phyloP scores from a whole-genome alignment of 495 filamentous ascomycete species.

The Penicillium bovifimosum region DNA sequence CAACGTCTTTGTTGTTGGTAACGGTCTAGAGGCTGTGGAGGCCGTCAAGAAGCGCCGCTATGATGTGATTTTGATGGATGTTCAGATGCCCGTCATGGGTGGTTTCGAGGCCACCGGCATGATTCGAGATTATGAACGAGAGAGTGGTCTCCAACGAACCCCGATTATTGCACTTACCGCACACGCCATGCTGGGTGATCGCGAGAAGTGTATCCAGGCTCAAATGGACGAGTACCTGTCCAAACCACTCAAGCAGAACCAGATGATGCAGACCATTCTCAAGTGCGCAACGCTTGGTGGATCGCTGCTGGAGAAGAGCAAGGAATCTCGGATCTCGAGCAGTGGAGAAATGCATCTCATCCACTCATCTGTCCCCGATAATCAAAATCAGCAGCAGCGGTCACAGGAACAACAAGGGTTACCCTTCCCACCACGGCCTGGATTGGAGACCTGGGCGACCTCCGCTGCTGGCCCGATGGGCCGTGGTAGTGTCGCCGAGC shows the following conservation, averaged over 20 bases:
- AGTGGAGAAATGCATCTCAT: conserved; percentile 48
- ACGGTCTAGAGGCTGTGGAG: conserved; percentile 88
- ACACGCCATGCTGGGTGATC: conserved; percentile 97
- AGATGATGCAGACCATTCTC: conserved; percentile 97
- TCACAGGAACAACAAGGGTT: conserved; percentile 14
- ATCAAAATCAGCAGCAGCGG: conserved; percentile 19
- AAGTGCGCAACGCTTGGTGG: conserved; percentile 92
- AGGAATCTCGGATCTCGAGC: conserved; percentile 52
- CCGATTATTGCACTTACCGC: conserved; percentile 97
- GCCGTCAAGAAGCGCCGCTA: conserved; percentile 84
- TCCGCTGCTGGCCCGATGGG: conserved; percentile 55
- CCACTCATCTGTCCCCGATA: conserved; percentile 25
- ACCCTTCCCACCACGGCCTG: conserved; percentile 36
- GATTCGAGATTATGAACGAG: conserved; percentile 90
- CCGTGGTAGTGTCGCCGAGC: conserved; percentile 51
- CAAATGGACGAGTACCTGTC: conserved; percentile 99
- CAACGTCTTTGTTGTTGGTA: conserved; percentile 90
- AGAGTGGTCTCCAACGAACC: conserved; percentile 66
- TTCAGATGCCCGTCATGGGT: conserved; percentile 99
- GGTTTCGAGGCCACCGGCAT: conserved; percentile 97
- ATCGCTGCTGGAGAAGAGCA: conserved; percentile 70
- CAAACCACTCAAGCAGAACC: conserved; percentile 95
- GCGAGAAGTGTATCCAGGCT: conserved; percentile 96
- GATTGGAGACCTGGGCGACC: conserved; percentile 50
- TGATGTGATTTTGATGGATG: conserved; percentile 97